These are phyloP conservation scores for Chlamydomonas incerta DNA, from an alignment of 139 green algal genomes.

Conservation along the genomic window DNA sequence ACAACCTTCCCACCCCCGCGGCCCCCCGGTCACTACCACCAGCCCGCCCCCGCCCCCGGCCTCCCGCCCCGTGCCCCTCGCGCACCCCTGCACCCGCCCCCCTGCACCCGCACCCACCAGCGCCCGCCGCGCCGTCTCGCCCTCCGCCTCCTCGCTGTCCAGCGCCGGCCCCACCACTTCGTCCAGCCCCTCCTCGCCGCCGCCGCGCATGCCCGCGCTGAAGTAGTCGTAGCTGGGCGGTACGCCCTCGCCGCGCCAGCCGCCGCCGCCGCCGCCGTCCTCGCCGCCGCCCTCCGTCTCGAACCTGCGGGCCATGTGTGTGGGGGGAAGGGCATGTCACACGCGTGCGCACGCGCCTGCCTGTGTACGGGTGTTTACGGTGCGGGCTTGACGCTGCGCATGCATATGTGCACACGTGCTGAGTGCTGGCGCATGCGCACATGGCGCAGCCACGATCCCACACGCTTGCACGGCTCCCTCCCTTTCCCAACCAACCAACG, in stretches of 20 bases:
- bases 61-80: neutral
- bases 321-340: too few species aligned
- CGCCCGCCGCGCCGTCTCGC: conserved; percentile 7
- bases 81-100: neutral
- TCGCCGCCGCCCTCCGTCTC: conserved; percentile 16
- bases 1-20: neutral
- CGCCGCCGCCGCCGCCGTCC: neutral
- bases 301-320: conserved; percentile 4
- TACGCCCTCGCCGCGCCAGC: neutral
- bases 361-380: too few species aligned
- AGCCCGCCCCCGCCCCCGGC: too few species aligned
- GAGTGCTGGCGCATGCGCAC: too few species aligned
- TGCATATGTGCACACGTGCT: too few species aligned
- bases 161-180: conserved; percentile 12
- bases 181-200: conserved; percentile 15
- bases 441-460: too few species aligned
- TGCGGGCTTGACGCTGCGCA: too few species aligned
- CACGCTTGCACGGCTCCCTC: too few species aligned
- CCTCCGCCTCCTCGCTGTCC: conserved; percentile 40
- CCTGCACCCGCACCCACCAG: neutral
- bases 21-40: too few species aligned
- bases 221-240: conserved; percentile 39
- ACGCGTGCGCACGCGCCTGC: too few species aligned
- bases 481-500: too few species aligned
- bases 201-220: neutral